These are phyloP conservation scores for Pascua sp. DNA, from an alignment of 1,284 basidiomycete species.

Conservation along the genomic window DNA sequence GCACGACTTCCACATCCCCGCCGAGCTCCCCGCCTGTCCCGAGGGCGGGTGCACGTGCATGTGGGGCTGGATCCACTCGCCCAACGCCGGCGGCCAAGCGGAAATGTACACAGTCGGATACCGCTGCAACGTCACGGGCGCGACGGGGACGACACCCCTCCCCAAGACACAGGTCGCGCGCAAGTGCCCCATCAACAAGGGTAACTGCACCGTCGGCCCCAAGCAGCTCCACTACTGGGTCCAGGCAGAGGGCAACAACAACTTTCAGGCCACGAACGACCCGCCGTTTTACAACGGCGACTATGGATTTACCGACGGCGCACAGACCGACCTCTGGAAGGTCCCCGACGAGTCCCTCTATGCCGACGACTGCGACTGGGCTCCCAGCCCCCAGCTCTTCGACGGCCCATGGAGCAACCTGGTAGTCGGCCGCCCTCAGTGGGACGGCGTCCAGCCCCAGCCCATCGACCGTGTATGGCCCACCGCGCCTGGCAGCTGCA, in stretches of 20 bases:
- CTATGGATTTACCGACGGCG: conserved; percentile 14
- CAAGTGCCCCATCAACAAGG: conserved; percentile 32
- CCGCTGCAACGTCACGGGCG: conserved; percentile 63
- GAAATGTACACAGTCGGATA: conserved; percentile 66
- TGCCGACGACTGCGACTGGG: too few relatives aligned
- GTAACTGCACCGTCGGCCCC: conserved; percentile 36
- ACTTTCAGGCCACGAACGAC: conserved; percentile 4
- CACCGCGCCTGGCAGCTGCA: too few relatives aligned
- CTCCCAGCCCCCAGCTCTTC: too few relatives aligned
- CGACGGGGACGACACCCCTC: conserved; percentile 33
- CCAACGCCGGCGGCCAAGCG: neutral
- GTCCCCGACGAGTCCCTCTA: neutral
- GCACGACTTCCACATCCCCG: conserved; percentile 63
- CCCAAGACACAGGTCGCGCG: conserved; percentile 49
- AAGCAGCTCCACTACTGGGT: conserved; percentile 17
- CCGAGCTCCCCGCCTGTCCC: conserved; percentile 65
- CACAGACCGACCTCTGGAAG: conserved; percentile 12
- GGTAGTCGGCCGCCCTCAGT: too few relatives aligned
- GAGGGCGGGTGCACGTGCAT: conserved; percentile 63
- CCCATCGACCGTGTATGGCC: too few relatives aligned
- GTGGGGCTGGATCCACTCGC: conserved; percentile 64
- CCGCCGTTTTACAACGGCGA: conserved; percentile 6
- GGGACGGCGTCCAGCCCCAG: too few relatives aligned
- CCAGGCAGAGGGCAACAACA: conserved; percentile 7
- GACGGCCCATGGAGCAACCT: too few relatives aligned